These are phyloP conservation scores for Linaria vulgaris DNA, from an alignment of 257 asterid genomes.

Conservation along the genomic window DNA sequence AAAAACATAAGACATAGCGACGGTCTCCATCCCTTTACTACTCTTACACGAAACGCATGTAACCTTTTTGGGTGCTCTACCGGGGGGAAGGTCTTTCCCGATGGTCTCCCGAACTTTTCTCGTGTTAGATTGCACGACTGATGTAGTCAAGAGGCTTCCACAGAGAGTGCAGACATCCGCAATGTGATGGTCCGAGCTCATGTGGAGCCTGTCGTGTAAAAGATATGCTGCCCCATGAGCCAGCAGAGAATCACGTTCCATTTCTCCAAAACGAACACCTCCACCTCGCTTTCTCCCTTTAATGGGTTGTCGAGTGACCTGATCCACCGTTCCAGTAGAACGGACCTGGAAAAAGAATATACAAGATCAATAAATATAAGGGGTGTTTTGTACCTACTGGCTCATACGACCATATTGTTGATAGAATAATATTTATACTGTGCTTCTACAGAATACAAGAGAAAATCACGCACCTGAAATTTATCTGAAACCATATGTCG, in stretches of 20 bases:
- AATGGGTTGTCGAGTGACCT: conserved; percentile 85
- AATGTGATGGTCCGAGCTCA: conserved; percentile 83
- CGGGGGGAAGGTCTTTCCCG: conserved; percentile 51
- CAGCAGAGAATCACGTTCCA: conserved; percentile 95
- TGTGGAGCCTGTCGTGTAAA: conserved; percentile 90
- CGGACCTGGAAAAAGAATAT: conserved; percentile 61
- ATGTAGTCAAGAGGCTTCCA: conserved; percentile 81
- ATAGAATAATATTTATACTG: too few relatives aligned
- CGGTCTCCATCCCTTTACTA: conserved; percentile 94
- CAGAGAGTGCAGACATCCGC: conserved; percentile 90
- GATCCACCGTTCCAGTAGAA: conserved; percentile 85
- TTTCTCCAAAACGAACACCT: conserved; percentile 95
- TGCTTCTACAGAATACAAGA: conserved; percentile 13
- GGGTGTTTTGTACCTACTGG: too few relatives aligned
- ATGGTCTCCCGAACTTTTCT: conserved; percentile 44
- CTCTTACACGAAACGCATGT: conserved; percentile 67
- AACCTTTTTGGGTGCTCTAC: conserved; percentile 57
- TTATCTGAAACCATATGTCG: conserved; percentile 99
- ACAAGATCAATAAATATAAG: too few relatives aligned
- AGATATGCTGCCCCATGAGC: conserved; percentile 98
- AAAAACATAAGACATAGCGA: conserved; percentile 92
- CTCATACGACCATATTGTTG: too few relatives aligned
- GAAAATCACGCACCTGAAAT: conserved; percentile 59
- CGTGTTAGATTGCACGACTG: conserved; percentile 49
- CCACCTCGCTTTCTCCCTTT: conserved; percentile 98